Conservation (phyloP, 2,329 filamentous ascomycete genomes). For the Monilinia laxa region DNA sequence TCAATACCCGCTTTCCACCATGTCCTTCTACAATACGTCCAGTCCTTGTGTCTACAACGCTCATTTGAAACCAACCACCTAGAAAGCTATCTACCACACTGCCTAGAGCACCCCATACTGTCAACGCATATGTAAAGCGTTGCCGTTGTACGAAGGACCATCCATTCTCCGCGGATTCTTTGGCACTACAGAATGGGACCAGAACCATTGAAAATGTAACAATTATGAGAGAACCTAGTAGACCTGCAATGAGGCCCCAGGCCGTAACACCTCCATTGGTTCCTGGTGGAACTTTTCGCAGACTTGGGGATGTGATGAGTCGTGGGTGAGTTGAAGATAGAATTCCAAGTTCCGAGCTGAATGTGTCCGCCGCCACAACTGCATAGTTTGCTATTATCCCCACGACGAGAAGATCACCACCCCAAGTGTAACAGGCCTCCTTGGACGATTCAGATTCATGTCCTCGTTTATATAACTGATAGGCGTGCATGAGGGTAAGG, state of each 20-base stretch:
- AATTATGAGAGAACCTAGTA: constrained; percentile 69
- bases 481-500: constrained; percentile 57
- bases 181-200: constrained; percentile 62
- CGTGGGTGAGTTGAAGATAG: constrained; percentile 73
- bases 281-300: constrained; percentile 79
- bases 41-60: constrained; percentile 77
- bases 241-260: constrained; percentile 69
- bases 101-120: constrained; percentile 72
- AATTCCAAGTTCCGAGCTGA: constrained; percentile 93
- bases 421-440: constrained; percentile 55
- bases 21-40: constrained; percentile 89
- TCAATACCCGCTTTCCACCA: constrained; percentile 63
- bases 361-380: constrained; percentile 87
- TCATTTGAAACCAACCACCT: constrained; percentile 80
- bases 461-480: constrained; percentile 55
- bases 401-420: constrained; percentile 61
- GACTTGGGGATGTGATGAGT: constrained; percentile 76
- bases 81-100: constrained; percentile 86
- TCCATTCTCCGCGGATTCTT: constrained; percentile 38
- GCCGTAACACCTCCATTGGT: constrained; percentile 91
- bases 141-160: constrained; percentile 57
- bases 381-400: constrained; percentile 83
- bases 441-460: constrained; percentile 30
- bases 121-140: constrained; percentile 54
- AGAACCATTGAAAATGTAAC: constrained; percentile 63